Evolutionary conservation across 345 rosid genomes (phyloP).

Genomic region (Hibiscus tridactylites): DNA sequence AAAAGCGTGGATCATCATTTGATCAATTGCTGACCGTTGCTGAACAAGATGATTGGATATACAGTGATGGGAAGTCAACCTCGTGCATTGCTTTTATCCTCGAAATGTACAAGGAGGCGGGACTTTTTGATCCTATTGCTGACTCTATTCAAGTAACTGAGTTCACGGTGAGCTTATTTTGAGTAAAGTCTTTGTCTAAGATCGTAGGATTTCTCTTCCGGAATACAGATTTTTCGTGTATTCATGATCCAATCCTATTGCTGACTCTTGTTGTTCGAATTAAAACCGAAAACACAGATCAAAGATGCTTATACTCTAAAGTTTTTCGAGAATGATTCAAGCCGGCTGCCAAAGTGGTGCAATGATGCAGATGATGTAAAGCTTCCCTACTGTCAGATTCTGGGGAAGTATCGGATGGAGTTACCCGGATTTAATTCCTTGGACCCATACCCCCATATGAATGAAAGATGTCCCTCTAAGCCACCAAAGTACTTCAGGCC

Average conservation of each 20-base stretch:
- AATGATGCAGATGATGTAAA: conserved; percentile 65
- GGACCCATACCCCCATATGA: conserved; percentile 80
- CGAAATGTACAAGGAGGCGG: conserved; percentile 92
- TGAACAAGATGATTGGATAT: conserved; percentile 93
- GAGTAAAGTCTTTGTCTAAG: not conserved
- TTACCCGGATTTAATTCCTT: conserved; percentile 78
- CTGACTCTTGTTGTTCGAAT: not conserved
- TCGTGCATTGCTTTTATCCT: conserved; percentile 90
- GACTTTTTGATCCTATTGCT: conserved; percentile 67
- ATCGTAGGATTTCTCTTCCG: not conserved
- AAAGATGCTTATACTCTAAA: conserved; percentile 70
- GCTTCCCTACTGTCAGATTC: conserved; percentile 85
- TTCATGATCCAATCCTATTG: not conserved
- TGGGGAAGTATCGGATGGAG: conserved; percentile 89
- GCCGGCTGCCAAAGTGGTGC: conserved; percentile 91
- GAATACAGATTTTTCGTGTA: not conserved
- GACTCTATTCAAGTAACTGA: conserved; percentile 81
- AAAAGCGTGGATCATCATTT: conserved; percentile 80
- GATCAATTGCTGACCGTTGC: conserved; percentile 82
- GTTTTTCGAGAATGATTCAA: conserved; percentile 39
- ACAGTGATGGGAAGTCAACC: conserved; percentile 86
- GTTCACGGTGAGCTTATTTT: conserved; percentile 41
- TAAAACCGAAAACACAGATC: conserved; percentile 38
- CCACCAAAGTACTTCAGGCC: conserved; percentile 78
- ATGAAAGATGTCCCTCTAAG: conserved; percentile 60